Conservation (phyloP, 1,139 yeast genomes). For the Suhomyces kunorum region DNA sequence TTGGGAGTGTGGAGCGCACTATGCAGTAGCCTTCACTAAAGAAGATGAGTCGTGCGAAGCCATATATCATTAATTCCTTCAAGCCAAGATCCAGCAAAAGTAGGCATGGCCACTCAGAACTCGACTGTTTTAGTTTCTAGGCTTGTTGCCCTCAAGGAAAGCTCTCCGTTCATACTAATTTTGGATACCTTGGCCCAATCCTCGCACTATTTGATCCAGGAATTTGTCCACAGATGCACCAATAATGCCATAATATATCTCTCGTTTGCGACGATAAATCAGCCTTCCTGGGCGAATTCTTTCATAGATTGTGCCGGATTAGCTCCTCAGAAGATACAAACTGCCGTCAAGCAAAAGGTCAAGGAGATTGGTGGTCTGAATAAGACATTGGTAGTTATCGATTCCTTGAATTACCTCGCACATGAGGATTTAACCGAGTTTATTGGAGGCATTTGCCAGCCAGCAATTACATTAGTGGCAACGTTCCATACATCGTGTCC, state of each 20-base stretch:
- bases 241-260: conserved; percentile 45
- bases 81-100: neutral
- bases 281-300: conserved; percentile 50
- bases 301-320: conserved; percentile 50
- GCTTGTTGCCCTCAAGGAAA: conserved; percentile 66
- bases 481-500: conserved; percentile 59
- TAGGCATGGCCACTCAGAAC: conserved; percentile 48
- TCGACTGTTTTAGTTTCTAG: conserved; percentile 62
- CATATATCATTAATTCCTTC: neutral
- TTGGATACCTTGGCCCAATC: conserved; percentile 74
- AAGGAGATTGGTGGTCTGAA: conserved; percentile 4
- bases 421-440: conserved; percentile 51
- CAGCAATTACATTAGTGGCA: conserved; percentile 57
- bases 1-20: too few relatives aligned
- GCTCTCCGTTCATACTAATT: conserved; percentile 68
- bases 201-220: conserved; percentile 54
- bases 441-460: conserved; percentile 55
- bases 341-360: conserved; percentile 26
- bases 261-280: conserved; percentile 61
- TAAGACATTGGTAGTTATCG: conserved; percentile 54
- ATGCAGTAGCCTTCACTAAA: neutral
- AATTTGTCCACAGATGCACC: conserved; percentile 48
- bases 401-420: conserved; percentile 64
- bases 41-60: neutral
- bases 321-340: conserved; percentile 24